A percentile compares a stretch with the other conserved stretches of the same genome.
These are phyloP conservation scores for Eudorina sp. DNA, from an alignment of 139 green algal genomes.

Conservation along the genomic window DNA sequence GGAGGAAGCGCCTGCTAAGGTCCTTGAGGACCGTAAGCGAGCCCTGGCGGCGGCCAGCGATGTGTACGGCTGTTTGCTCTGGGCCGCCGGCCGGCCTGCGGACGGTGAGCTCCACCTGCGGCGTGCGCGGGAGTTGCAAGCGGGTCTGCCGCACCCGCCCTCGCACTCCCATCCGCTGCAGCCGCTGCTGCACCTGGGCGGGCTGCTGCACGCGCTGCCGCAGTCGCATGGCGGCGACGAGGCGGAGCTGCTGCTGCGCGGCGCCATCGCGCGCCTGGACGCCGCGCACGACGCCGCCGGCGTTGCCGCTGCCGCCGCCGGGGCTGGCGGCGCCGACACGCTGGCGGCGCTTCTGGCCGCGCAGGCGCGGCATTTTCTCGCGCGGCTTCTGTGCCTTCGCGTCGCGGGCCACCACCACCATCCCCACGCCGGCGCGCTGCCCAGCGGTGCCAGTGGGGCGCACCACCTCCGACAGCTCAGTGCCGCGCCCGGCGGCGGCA, in stretches of 20 bases:
- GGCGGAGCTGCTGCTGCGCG: slow-evolving; percentile 5
- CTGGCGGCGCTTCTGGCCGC: slow-evolving; percentile 9
- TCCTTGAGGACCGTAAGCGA: not conserved
- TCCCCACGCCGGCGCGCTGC: not conserved
- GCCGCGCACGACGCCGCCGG: not conserved
- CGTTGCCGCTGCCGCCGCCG: not conserved
- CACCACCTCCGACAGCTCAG: not conserved
- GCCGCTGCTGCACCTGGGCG: slow-evolving; percentile 27
- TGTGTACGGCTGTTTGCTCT: slow-evolving; percentile 9
- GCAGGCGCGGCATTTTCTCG: slow-evolving; percentile 29
- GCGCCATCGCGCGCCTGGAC: slow-evolving; percentile 1
- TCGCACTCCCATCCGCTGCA: not conserved
- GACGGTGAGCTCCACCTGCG: slow-evolving; percentile 20
- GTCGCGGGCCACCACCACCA: not conserved
- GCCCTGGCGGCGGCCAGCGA: slow-evolving; percentile 9
- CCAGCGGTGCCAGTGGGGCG: not conserved
- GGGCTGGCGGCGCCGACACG: not conserved
- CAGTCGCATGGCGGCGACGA: slow-evolving; percentile 3
- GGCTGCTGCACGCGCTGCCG: slow-evolving; percentile 11
- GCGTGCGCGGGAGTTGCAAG: not conserved
- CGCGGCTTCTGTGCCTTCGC: not conserved
- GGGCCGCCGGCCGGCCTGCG: slow-evolving; percentile 26
- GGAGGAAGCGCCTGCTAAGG: not conserved
- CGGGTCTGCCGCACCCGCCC: not conserved
- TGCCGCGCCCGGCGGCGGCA: not conserved